Percentiles rank a stretch among this genome's conserved stretches.
phyloP scores from a whole-genome alignment of 768 basidiomycete genomes.

The Multifurca ochricompacta region DNA sequence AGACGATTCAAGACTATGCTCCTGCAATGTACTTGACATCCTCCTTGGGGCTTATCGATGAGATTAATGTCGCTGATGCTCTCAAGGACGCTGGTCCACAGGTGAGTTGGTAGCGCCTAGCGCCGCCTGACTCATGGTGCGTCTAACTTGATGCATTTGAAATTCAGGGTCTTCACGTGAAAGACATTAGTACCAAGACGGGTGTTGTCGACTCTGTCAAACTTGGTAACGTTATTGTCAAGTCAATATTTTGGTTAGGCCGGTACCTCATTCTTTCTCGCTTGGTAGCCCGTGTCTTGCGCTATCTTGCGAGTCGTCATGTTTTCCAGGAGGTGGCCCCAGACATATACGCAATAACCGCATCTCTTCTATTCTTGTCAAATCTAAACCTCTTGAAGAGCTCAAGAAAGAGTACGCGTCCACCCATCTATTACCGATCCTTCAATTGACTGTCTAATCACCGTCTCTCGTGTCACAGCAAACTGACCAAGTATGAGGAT shows the following conservation, averaged over 20 bases:
- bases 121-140: too few relatives aligned
- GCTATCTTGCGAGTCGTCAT: slow-evolving; percentile 33
- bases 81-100: slow-evolving; percentile 4
- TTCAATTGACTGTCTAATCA: background rate
- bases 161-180: slow-evolving; percentile 10
- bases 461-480: background rate
- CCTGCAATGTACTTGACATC: slow-evolving; percentile 4
- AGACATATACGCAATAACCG: slow-evolving; percentile 37
- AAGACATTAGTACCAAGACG: slow-evolving; percentile 3
- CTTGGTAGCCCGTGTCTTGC: slow-evolving; percentile 31
- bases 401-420: background rate
- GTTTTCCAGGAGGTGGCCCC: too few relatives aligned
- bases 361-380: slow-evolving; percentile 30
- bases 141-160: background rate
- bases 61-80: slow-evolving; percentile 6
- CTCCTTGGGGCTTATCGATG: background rate
- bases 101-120: too few relatives aligned
- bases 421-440: background rate
- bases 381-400: slow-evolving; percentile 25
- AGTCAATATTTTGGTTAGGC: too few relatives aligned
- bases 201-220: slow-evolving; percentile 2
- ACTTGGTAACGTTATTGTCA: slow-evolving; percentile 4
- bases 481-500: slow-evolving; percentile 16
- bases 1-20: background rate
- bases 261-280: background rate